These are phyloP conservation scores for Obelidium mucronatum DNA, from an alignment of 192 early-diverging fungal species.

Conservation along the genomic window DNA sequence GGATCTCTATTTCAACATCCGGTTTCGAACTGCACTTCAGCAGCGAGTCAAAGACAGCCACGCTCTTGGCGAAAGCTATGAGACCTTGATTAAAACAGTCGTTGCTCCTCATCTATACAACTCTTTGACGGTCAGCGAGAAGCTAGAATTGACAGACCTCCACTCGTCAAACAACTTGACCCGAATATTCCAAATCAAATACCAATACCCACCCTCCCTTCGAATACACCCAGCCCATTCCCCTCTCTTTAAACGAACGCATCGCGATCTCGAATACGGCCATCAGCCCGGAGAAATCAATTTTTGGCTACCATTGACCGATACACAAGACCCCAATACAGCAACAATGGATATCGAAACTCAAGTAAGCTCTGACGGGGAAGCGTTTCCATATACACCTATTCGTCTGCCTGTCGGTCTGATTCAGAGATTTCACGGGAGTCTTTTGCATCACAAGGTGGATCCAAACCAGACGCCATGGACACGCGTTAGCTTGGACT, in stretches of 20 bases:
- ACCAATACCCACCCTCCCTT: constrained; percentile 24
- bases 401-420: background rate
- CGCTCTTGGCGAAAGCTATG: background rate
- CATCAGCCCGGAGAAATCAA: constrained; percentile 28
- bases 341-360: constrained; percentile 18
- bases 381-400: background rate
- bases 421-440: constrained; percentile 15
- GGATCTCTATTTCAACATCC: background rate
- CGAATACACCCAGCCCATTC: constrained; percentile 11
- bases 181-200: background rate
- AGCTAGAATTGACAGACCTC: background rate
- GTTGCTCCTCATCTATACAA: constrained; percentile 6
- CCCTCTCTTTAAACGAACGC: background rate
- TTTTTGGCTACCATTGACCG: constrained; percentile 16
- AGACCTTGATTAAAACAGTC: background rate
- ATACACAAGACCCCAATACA: background rate
- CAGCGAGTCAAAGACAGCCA: background rate
- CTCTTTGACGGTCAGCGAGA: background rate
- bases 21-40: constrained; percentile 16
- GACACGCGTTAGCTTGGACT: constrained; percentile 23
- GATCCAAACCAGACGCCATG: background rate
- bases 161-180: background rate
- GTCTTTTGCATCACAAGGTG: background rate
- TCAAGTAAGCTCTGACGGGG: background rate
- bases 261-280: constrained; percentile 15